Evolutionary conservation across 768 basidiomycete species (phyloP), one percentile per base, ranked within the genome.

Genomic region (Psilocybe cyanescens): DNA sequence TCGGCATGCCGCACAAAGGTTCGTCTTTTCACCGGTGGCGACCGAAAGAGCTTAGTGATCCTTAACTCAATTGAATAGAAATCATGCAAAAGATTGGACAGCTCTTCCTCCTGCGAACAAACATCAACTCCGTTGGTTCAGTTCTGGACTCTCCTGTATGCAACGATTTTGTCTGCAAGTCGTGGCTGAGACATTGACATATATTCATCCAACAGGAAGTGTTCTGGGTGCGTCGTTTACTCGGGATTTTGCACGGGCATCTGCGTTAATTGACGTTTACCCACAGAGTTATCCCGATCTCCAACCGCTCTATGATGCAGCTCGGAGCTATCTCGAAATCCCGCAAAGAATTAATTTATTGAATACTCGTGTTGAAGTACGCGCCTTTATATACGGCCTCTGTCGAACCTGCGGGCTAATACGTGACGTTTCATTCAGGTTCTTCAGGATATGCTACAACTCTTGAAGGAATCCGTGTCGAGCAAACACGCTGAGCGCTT

Each of bases 11-110:
- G 16, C 91, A 92, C 71, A 91, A 90, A 81, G 89, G 90, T 88
- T 58, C 16, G 72, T 69, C 35, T 35, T 24, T 16, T 6, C 31
- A 35, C 39, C 37, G 24, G 19, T 29, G 29, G 31, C 19, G 16
- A 33, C 17, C 9, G 45, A 4, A 5, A 8, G 31, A 9, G 12
- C 17, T 57, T 19, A 19, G 39, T 16, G 29, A 45, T 46, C 51
- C 59, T 57, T 56, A 19, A 63, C 14, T 11, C 4, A n/a, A n/a
- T 31, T 19, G 50, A 51, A 12, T 65, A 86, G 96, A 97, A 73
- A 98, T 98, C 70, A 97, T 98, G 96, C 91, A 92, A 71, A 94
- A 97, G 75, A 98, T 97, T 64, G 96, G 96, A 47, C 92, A 95
- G 67, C 80, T 98, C 45, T 98, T 98, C 76, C 87, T 98, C 41